Conservation (phyloP, 257 asterid species). For the Vinca minor region DNA sequence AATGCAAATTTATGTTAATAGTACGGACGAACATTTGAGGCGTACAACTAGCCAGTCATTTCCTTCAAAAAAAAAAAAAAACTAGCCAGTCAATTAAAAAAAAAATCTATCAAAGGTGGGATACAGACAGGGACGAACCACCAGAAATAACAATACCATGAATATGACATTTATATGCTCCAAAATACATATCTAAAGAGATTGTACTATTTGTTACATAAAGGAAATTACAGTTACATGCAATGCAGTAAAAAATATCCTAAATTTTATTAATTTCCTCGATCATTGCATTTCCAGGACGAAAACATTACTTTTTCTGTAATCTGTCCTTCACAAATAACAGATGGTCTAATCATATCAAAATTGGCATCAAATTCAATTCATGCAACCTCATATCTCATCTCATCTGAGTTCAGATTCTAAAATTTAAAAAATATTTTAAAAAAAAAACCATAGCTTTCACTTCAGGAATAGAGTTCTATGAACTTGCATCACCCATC, state of each 20-base stretch:
- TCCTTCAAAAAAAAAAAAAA: no score
- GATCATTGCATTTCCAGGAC: neutral
- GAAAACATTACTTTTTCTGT: neutral
- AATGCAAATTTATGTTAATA: conserved; percentile 22
- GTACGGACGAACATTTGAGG: conserved; percentile 18
- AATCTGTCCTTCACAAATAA: neutral
- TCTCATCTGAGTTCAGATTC: neutral
- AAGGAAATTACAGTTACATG: conserved; percentile 1
- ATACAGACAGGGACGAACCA: conserved; percentile 44
- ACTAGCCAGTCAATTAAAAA: conserved; percentile 24
- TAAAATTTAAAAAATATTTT: neutral
- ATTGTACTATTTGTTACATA: conserved; percentile 3
- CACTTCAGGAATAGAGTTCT: neutral
- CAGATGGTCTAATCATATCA: neutral
- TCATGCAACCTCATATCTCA: neutral
- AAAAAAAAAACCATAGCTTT: neutral
- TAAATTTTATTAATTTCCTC: neutral
- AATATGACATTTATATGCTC: conserved; percentile 37
- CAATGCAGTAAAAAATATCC: neutral
- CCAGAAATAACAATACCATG: conserved; percentile 35
- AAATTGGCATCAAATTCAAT: neutral
- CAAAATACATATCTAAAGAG: conserved; percentile 13
- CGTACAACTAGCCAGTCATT: conserved; percentile 27
- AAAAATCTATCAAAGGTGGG: conserved; percentile 22
- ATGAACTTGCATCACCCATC: neutral